These are phyloP conservation scores for Thalassiosira profunda DNA, from an alignment of 108 stramenopile genomes.

Conservation along the genomic window DNA sequence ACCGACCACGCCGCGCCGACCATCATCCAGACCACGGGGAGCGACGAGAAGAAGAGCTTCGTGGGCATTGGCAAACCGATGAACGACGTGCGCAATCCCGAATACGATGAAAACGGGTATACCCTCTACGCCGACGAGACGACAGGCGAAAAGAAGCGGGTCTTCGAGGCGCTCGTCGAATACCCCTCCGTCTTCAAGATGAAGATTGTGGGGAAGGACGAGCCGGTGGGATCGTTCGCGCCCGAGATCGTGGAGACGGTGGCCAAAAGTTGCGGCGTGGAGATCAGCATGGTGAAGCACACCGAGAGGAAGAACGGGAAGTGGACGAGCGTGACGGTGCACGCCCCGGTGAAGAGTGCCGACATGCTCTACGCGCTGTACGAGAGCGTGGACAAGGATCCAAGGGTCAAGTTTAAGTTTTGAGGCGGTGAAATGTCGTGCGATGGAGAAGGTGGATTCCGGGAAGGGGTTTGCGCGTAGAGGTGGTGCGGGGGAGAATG, in stretches of 20 bases:
- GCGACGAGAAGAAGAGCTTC: conserved; percentile 52
- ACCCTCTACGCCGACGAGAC: conserved; percentile 87
- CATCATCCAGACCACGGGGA: conserved; percentile 33
- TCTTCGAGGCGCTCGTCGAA: conserved; percentile 92
- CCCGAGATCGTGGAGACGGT: conserved; percentile 79
- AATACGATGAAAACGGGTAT: conserved; percentile 90
- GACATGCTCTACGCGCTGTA: conserved; percentile 90
- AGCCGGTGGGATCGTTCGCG: conserved; percentile 77
- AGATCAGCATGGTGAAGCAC: conserved; percentile 43
- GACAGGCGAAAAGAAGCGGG: conserved; percentile 88
- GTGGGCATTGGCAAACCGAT: conserved; percentile 74
- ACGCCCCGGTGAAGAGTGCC: conserved; percentile 81
- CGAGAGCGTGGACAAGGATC: conserved; percentile 81
- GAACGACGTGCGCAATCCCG: conserved; percentile 82
- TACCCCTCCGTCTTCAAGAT: conserved; percentile 89
- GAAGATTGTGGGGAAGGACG: conserved; percentile 85
- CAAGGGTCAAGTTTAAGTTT: conserved; percentile 93
- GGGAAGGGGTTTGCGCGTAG: too few relatives aligned
- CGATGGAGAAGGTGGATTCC: too few relatives aligned
- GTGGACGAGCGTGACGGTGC: conserved; percentile 87
- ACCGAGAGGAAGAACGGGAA: conserved; percentile 72
- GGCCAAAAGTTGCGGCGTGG: conserved; percentile 76
- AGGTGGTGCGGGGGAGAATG: too few relatives aligned
- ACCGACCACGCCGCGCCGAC: conserved; percentile 29
- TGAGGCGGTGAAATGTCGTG: conserved; percentile 29